Percentiles rank a stretch among this genome's conserved stretches.
phyloP scores from a whole-genome alignment of 2,329 filamentous ascomycete species.

The Ascomycota sp. region DNA sequence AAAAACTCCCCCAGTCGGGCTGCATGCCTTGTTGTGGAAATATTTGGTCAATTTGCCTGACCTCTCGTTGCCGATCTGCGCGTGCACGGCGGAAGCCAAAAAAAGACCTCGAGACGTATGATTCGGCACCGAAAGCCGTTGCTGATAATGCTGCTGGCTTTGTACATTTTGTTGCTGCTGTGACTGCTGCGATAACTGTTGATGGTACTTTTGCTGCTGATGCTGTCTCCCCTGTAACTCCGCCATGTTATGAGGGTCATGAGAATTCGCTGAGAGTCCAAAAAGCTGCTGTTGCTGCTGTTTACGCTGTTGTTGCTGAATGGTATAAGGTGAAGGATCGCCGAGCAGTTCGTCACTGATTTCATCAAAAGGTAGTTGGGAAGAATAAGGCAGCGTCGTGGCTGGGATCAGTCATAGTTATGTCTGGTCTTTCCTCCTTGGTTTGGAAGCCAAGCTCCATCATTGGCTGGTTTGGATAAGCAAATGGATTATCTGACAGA shows the following conservation, averaged over 20 bases:
- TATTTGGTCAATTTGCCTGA: constrained; percentile 27
- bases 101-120: constrained; percentile 11
- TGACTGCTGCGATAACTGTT: constrained; percentile 5
- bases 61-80: constrained; percentile 10
- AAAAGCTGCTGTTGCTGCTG: constrained; percentile 21
- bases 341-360: constrained; percentile 56
- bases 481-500: constrained; percentile 55
- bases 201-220: constrained; percentile 8
- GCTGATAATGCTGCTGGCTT: constrained; percentile 4
- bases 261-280: constrained; percentile 22
- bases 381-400: constrained; percentile 28
- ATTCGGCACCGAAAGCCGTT: too few species aligned
- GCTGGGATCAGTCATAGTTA: constrained; percentile 12
- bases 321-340: constrained; percentile 50
- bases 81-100: constrained; percentile 8
- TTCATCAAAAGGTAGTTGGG: constrained; percentile 35
- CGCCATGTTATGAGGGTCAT: constrained; percentile 21
- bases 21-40: constrained; percentile 25
- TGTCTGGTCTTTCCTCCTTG: constrained; percentile 12
- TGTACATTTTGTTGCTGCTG: constrained; percentile 4
- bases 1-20: constrained; percentile 25
- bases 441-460: constrained; percentile 31
- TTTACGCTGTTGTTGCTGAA: constrained; percentile 26
- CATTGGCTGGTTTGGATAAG: constrained; percentile 59
- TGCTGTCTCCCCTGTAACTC: constrained; percentile 12